These are phyloP conservation scores for Yamadazyma spencermartinsiae DNA, from an alignment of 1,139 yeast species.

Conservation along the genomic window DNA sequence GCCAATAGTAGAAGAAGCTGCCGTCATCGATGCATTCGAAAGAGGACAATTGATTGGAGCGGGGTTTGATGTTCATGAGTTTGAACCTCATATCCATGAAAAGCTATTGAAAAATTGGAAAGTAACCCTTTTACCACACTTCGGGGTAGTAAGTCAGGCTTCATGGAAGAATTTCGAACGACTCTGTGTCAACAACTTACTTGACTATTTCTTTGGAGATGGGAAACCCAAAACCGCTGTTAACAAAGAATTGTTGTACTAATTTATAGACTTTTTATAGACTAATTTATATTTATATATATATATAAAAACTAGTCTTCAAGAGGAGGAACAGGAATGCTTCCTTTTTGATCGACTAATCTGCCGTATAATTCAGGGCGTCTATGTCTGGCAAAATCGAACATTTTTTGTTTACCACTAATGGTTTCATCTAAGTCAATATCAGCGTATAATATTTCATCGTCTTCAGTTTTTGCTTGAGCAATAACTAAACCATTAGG, in stretches of 20 bases:
- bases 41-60: constrained; percentile 39
- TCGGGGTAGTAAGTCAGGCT: constrained; percentile 30
- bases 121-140: constrained; percentile 34
- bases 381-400: constrained; percentile 33
- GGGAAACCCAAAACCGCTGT: constrained; percentile 23
- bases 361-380: constrained; percentile 29
- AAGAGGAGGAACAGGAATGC: constrained; percentile 13
- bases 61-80: constrained; percentile 42
- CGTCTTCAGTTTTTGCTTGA: constrained; percentile 30
- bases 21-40: constrained; percentile 35
- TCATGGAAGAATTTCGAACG: constrained; percentile 34
- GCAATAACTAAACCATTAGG: constrained; percentile 31
- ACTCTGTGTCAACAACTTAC: constrained; percentile 30
- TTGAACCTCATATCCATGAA: constrained; percentile 34
- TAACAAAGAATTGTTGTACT: constrained; percentile 14
- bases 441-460: constrained; percentile 29
- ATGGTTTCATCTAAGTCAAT: constrained; percentile 30
- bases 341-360: constrained; percentile 19
- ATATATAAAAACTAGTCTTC: too few relatives aligned
- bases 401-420: constrained; percentile 30
- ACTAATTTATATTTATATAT: not conserved
- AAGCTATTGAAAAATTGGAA: constrained; percentile 28
- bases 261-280: not conserved
- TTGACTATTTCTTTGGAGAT: constrained; percentile 29
- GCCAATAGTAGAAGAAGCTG: constrained; percentile 36